Evolutionary conservation across 805 yeast genomes (phyloP), one percentile per base, ranked within the genome.

Genomic region (Wickerhamiella bombiphila): DNA sequence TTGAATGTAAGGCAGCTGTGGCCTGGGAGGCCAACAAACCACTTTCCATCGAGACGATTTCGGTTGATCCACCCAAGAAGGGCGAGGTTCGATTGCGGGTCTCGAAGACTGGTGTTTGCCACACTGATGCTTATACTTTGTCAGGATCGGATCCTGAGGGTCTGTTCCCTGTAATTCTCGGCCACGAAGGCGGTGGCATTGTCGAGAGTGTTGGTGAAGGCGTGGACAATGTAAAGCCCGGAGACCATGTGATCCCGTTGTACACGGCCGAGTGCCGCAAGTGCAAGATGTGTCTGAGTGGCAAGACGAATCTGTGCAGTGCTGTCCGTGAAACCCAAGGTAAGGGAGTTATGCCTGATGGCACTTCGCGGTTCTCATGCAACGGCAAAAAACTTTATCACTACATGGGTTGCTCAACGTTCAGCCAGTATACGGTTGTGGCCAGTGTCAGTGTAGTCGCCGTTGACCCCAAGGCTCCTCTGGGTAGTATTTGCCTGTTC

Each of bases 141-240:
- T 77, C 93, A 35, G 99, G 98, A 42, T 70, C 66, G 40, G 99
- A 91, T 60, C 91, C 97, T 39, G 98, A 91, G 64, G 98, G 97
- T 52, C 80, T 78, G 11, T 85, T 85, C 72, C 97, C 97, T 14
- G 78, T 76, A 15, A 65, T 91, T 43, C 69, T 93, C 53, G 99
- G 99, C 45, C 99, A 91, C 63, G 99, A 91, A 63, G 95, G 96
- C 63, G 94, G 96, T 29, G 99, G 98, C 55, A 67, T 82, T 44
- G 97, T 91, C 32, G 98, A 88, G 66, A 72, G 83, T 37, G 70
- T 91, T 31, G 99, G 99, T 54, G 94, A 80, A 56, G 96, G 81
- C 47, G 98, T 91, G 43, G 76, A 85, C 43, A 72, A 63, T 53
- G 95, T 88, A 51, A 80, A 83, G 64, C 76, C 68, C 28, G 99